Evolutionary conservation across 2,329 filamentous ascomycete species (phyloP).

Genomic region (Calonectria ilicicola): DNA sequence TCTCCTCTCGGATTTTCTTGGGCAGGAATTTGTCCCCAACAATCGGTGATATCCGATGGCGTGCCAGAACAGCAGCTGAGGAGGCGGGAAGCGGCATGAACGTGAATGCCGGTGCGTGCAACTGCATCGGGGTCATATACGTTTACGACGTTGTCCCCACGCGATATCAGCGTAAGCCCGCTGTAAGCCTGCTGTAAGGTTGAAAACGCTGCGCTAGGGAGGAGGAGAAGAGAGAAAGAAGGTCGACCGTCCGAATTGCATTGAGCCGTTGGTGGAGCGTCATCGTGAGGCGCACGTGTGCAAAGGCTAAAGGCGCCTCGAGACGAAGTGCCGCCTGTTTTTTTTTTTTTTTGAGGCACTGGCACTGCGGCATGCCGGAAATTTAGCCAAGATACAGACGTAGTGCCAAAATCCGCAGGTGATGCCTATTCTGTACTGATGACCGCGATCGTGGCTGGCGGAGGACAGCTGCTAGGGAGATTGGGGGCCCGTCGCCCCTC

Average conservation of each 20-base stretch:
- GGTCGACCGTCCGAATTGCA: background rate
- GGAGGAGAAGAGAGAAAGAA: background rate
- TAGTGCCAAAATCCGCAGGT: constrained; percentile 23
- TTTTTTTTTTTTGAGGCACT: too few relatives aligned
- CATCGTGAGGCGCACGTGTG: constrained; percentile 3
- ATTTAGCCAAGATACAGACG: constrained; percentile 30
- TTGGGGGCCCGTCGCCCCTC: constrained; percentile 30
- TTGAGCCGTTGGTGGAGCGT: background rate
- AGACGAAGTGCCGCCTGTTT: constrained; percentile 3
- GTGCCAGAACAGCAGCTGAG: background rate
- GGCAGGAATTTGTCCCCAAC: background rate
- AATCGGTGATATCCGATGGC: constrained; percentile 1
- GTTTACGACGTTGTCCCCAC: background rate
- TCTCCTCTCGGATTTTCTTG: background rate
- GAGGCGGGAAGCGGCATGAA: constrained; percentile 2
- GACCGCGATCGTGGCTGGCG: constrained; percentile 42
- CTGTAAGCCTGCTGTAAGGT: constrained; percentile 1
- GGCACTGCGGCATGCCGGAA: constrained; percentile 16
- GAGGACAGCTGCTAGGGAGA: constrained; percentile 33
- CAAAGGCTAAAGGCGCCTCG: constrained; percentile 4
- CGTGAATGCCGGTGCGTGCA: background rate
- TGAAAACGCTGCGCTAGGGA: background rate
- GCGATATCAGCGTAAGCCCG: background rate
- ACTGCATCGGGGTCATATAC: background rate
- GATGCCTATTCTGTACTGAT: constrained; percentile 35